Evolutionary conservation across 2,329 filamentous ascomycete genomes (phyloP), one percentile per base, ranked within the genome.

Genomic region (Septoria linicola): DNA sequence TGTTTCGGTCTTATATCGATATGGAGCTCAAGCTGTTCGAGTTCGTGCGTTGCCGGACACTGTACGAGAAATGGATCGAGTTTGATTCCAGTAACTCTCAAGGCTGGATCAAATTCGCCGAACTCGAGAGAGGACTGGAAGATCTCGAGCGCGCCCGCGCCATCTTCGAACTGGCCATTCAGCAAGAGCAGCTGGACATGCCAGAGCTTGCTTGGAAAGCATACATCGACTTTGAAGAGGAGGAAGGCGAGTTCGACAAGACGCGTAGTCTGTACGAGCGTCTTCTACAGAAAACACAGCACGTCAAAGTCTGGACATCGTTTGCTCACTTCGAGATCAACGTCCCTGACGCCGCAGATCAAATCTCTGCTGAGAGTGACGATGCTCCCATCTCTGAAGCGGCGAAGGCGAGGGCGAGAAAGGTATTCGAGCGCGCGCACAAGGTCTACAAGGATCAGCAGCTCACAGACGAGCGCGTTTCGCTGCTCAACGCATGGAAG

Each of bases 271-370:
- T 99, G 37, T 99, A 97, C 73, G 92, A 97, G 74, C 83, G 92
- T 6, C 79, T 99, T 10, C 80, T 99, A 36, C 79, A 89, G 65
- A 96, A 95, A 82, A 96, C 93, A n/a, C 86, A 93, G 66, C 93
- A 99, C 67, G 90, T 96, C 77, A 99, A 97, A 77, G 93, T 99
- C 54, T 99, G 93, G 93, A 95, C 93, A 71, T 92, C 88, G 70
- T 99, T 92, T 73, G 93, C 93, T n/a, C 88, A 95, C 70, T 97
- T 99, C 66, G 93, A 99, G 72, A 89, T 97, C 75, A 92, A 93
- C 68, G 84, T 96, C 0, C 89, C 90, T 37, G 90, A 95, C 51
- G 77, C 81, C 16, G 82, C 39, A 13, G 44, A 47, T 20, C 34
- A 47, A 19, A 11, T 39, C 25, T 42, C 46, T 13, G 21, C 82